Percentiles rank a stretch among this genome's conserved stretches.
Evolutionary conservation across 140 eudicot genomes (phyloP).

Genomic region (Cichorium intybus): DNA sequence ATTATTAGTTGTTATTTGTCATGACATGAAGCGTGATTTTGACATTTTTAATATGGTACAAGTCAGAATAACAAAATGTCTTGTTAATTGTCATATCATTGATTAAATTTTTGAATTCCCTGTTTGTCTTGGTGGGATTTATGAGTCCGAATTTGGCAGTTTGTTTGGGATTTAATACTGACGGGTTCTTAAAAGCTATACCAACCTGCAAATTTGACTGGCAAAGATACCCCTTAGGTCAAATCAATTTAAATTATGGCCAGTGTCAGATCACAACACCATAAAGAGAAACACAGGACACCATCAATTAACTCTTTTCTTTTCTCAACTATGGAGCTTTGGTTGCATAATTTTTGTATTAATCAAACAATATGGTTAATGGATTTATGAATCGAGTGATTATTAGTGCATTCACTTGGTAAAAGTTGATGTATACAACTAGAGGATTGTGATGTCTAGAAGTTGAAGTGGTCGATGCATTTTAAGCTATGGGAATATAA

Average conservation of each 20-base stretch:
- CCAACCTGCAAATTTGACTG: conserved; percentile 39
- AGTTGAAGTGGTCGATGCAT: too few species aligned
- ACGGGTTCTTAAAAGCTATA: conserved; percentile 28
- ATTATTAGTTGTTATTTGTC: conserved; percentile 14
- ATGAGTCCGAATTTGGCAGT: conserved; percentile 30
- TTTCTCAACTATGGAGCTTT: not conserved
- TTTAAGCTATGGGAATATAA: too few species aligned
- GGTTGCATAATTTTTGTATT: too few species aligned
- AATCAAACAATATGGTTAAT: too few species aligned
- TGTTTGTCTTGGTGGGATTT: not conserved
- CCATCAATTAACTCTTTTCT: not conserved
- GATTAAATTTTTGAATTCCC: not conserved
- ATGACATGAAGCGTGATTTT: conserved; percentile 13
- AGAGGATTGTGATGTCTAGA: too few species aligned
- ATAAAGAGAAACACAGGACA: conserved; percentile 5
- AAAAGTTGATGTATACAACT: too few species aligned
- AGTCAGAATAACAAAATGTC: conserved; percentile 19
- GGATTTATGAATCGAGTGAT: too few species aligned
- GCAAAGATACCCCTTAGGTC: conserved; percentile 42
- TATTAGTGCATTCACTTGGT: too few species aligned
- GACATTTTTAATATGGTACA: conserved; percentile 10
- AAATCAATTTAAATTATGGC: conserved; percentile 37
- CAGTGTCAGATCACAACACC: conserved; percentile 34
- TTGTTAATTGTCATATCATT: too few species aligned
- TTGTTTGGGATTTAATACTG: conserved; percentile 26